Percentiles rank a stretch among this genome's conserved stretches.
These are phyloP conservation scores for Beauveria medogensis DNA, from an alignment of 2,329 filamentous ascomycete genomes.

Conservation along the genomic window DNA sequence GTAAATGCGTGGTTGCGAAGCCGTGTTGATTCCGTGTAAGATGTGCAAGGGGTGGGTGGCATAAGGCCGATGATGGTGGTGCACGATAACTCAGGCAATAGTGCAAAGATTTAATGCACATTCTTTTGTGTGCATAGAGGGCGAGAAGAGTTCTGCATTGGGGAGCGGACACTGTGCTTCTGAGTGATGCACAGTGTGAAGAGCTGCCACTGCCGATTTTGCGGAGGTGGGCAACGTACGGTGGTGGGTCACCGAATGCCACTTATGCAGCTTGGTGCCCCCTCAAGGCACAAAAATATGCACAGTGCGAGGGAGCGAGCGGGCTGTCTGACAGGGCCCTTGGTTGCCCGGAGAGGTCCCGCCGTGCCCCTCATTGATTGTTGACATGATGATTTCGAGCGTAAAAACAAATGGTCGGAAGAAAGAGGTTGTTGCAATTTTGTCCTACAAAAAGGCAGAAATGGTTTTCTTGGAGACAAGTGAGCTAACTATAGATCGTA, in stretches of 20 bases:
- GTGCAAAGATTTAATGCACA: constrained; percentile 4
- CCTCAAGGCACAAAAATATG: not conserved
- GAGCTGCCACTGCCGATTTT: not conserved
- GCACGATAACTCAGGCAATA: not conserved
- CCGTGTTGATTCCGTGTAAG: not conserved
- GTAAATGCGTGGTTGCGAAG: not conserved
- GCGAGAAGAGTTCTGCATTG: not conserved
- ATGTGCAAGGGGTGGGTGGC: not conserved
- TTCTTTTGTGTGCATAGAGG: not conserved
- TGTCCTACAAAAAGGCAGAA: not conserved
- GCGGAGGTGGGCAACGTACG: too few relatives aligned
- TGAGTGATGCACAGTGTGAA: not conserved
- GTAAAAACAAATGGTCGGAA: not conserved
- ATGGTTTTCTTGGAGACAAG: not conserved
- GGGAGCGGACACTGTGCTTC: not conserved
- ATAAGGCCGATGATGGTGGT: not conserved
- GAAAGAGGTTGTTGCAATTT: too few relatives aligned
- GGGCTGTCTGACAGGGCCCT: not conserved
- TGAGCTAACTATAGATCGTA: not conserved
- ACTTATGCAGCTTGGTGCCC: too few relatives aligned
- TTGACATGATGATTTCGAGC: constrained; percentile 6
- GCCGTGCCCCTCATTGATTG: constrained; percentile 8
- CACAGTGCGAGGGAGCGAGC: not conserved
- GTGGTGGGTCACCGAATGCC: too few relatives aligned
- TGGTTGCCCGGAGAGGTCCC: constrained; percentile 6